Conservation (phyloP, 2,329 filamentous ascomycete genomes). For the Trichoderma afroharzianum region DNA sequence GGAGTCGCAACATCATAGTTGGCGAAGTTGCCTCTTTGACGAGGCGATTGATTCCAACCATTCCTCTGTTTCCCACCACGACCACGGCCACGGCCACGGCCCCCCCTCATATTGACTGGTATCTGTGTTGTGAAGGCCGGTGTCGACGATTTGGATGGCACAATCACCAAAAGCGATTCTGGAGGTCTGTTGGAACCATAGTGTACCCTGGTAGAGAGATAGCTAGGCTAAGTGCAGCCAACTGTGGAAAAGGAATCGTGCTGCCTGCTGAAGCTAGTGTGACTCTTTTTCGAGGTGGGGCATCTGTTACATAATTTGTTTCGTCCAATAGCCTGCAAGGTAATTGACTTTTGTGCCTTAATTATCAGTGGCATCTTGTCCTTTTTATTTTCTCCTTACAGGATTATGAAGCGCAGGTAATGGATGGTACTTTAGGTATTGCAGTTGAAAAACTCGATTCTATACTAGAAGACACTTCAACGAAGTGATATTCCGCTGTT, state of each 20-base stretch:
- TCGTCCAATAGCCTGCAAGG: neutral
- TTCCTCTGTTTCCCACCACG: neutral
- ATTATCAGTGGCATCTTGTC: neutral
- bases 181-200: neutral
- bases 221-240: neutral
- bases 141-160: neutral
- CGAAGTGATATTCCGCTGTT: neutral
- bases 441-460: neutral
- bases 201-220: neutral
- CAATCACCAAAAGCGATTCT: neutral
- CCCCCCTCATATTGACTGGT: neutral
- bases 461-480: neutral
- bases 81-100: neutral
- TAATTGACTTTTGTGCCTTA: neutral
- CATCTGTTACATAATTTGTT: neutral
- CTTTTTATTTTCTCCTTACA: neutral
- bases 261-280: neutral
- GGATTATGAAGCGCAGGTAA: neutral
- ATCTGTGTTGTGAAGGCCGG: neutral
- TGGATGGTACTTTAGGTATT: neutral
- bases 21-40: neutral
- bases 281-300: neutral
- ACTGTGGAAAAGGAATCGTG: neutral
- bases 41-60: neutral
- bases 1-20: constrained; percentile 24